Base-by-base conservation (phyloP, 768 basidiomycete species). In the Chalciporus sphaerocephalus region DNA sequence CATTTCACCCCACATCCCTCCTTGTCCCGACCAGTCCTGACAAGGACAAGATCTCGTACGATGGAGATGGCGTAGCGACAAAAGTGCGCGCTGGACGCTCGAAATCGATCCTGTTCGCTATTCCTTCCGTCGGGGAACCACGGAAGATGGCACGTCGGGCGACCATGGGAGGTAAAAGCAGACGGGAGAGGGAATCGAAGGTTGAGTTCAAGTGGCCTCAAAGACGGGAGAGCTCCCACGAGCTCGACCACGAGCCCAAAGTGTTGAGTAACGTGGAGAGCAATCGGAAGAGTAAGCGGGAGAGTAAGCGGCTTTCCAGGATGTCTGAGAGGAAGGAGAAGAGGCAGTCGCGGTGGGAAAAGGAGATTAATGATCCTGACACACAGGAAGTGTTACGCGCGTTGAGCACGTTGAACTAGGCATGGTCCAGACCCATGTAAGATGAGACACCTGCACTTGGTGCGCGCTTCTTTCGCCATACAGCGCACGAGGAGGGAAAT, bases 361-460 rank as follows among this genome's bases (percentile, higher is more conserved):
- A 15, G 42, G 55, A 59, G 38, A 7, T 57, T 46, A 43, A 30
- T 6, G 54, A 51, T 15, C 46, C 54, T 2, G 59, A 61, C 21
- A 62, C 55, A 12, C 59, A 57, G 37, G 57, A 57, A 32, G 42
- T 59, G 1, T 38, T 63, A 27, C 52, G 37, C 10, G 47, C 40
- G 17, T 28, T 64, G 39, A 41, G 48, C n/a, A 9, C n/a, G 15
- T 32, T 32, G 30, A 15, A n/a, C 30, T 32, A 32, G 30, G 15
- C 28, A n/a, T 8, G 30, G 15, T n/a, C n/a, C 30, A 15, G 8
- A 30, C n/a, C n/a, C n/a, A n/a, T n/a, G n/a, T n/a, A n/a, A n/a
- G n/a, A n/a, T n/a, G n/a, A n/a, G n/a, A n/a, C n/a, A n/a, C n/a
- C n/a, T n/a, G n/a, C n/a, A n/a, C n/a, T n/a, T n/a, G n/a, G n/a